A percentile compares a stretch with the other conserved stretches of the same genome.
These are phyloP conservation scores for Chlorella sp. DNA, from an alignment of 139 green algal genomes.

Conservation along the genomic window DNA sequence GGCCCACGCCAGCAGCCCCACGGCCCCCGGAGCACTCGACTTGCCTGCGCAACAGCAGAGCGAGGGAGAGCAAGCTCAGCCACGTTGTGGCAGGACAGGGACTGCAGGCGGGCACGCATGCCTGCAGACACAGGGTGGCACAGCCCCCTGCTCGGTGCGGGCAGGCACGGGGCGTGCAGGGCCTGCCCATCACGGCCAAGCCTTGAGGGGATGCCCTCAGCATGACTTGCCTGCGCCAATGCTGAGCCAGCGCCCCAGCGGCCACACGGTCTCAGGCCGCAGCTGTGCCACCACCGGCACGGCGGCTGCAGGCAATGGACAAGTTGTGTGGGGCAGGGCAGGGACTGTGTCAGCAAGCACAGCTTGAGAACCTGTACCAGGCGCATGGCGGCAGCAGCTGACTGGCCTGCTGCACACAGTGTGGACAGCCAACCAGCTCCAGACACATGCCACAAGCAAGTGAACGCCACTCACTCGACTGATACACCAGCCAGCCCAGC, in stretches of 20 bases:
- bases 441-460: background rate
- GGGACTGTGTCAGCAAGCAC: too few relatives aligned
- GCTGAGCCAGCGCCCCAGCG: conserved; percentile 20
- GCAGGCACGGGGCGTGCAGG: too few relatives aligned
- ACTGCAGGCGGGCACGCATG: too few relatives aligned
- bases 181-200: too few relatives aligned
- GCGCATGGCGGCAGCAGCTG: too few relatives aligned
- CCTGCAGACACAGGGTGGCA: too few relatives aligned
- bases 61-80: background rate
- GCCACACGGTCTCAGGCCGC: background rate
- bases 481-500: conserved; percentile 7
- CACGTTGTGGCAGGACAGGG: too few relatives aligned
- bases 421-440: background rate
- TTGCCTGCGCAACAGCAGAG: conserved; percentile 7
- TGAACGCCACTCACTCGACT: background rate
- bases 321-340: background rate
- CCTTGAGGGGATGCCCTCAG: too few relatives aligned
- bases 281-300: background rate
- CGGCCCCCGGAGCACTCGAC: background rate
- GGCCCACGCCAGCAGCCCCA: conserved; percentile 33
- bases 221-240: conserved; percentile 9
- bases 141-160: too few relatives aligned
- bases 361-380: too few relatives aligned
- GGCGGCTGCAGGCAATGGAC: background rate
- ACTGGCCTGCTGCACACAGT: too few relatives aligned